A percentile compares a stretch with the other conserved stretches of the same genome.
Evolutionary conservation across 208 protist species (phyloP).

Genomic region (Trypanosoma platydactyli): DNA sequence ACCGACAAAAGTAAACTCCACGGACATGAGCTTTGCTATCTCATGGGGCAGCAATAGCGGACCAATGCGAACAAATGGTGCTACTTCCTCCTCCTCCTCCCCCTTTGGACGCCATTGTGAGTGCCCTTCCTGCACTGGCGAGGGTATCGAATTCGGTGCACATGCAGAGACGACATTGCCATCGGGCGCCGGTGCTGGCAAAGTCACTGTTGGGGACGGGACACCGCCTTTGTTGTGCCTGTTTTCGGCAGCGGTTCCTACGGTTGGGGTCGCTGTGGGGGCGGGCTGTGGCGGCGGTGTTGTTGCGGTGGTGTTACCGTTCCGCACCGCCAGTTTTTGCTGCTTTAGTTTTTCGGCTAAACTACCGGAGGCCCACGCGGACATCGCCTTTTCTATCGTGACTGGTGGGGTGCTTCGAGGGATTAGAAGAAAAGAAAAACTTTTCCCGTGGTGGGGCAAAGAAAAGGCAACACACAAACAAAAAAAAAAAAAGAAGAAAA

Average conservation of each 20-base stretch:
- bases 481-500: constrained; percentile 17
- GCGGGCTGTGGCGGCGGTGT: constrained; percentile 3
- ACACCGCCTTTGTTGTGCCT: not conserved
- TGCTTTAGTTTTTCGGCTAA: constrained; percentile 64
- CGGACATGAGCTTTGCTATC: constrained; percentile 23
- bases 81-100: not conserved
- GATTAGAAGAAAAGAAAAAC: constrained; percentile 14
- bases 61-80: constrained; percentile 25
- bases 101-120: no score
- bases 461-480: constrained; percentile 5
- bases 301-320: constrained; percentile 14
- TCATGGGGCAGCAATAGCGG: constrained; percentile 51
- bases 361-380: constrained; percentile 58
- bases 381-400: constrained; percentile 39
- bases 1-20: constrained; percentile 33
- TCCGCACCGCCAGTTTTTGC: constrained; percentile 29
- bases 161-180: not conserved
- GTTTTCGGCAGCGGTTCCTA: constrained; percentile 4
- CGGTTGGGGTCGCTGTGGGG: constrained; percentile 20
- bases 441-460: not conserved
- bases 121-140: not conserved
- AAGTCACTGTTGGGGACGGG: not conserved
- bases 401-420: constrained; percentile 6
- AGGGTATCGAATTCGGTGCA: not conserved
- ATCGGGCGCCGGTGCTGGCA: constrained; percentile 1